phyloP scores from a whole-genome alignment of 2,329 filamentous ascomycete genomes.

The Alternaria sp. region DNA sequence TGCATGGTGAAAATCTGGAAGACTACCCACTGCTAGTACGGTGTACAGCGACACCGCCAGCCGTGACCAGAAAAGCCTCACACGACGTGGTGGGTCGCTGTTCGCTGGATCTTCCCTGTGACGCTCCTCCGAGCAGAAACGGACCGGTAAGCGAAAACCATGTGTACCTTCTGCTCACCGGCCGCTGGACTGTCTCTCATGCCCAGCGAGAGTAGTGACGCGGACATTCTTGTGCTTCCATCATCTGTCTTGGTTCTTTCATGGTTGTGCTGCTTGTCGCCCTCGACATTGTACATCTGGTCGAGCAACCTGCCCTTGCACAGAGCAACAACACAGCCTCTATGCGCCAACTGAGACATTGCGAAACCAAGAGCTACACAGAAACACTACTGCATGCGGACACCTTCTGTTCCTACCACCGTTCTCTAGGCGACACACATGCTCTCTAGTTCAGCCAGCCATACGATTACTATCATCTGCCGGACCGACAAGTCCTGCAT shows the following conservation, averaged over 20 bases:
- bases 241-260: not conserved
- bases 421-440: not conserved
- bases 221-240: not conserved
- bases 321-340: not conserved
- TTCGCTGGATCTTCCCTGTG: slow-evolving; percentile 16
- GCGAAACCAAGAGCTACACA: not conserved
- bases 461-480: not conserved
- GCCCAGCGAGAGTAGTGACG: not conserved
- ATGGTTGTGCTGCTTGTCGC: not conserved
- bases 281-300: not conserved
- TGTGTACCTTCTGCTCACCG: not conserved
- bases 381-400: slow-evolving; percentile 1
- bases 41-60: slow-evolving; percentile 6
- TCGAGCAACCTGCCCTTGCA: not conserved
- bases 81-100: slow-evolving; percentile 27
- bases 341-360: not conserved
- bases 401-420: not conserved
- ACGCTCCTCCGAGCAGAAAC: not conserved
- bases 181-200: not conserved
- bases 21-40: slow-evolving; percentile 18
- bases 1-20: slow-evolving; percentile 28
- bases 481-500: not conserved
- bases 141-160: slow-evolving; percentile 1
- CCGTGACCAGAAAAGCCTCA: slow-evolving; percentile 16
- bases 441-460: not conserved